Evolutionary conservation across 371 early-diverging fungal species (phyloP), one percentile per base, ranked within the genome.

Genomic region (Thermomucor indicae-seudaticae): DNA sequence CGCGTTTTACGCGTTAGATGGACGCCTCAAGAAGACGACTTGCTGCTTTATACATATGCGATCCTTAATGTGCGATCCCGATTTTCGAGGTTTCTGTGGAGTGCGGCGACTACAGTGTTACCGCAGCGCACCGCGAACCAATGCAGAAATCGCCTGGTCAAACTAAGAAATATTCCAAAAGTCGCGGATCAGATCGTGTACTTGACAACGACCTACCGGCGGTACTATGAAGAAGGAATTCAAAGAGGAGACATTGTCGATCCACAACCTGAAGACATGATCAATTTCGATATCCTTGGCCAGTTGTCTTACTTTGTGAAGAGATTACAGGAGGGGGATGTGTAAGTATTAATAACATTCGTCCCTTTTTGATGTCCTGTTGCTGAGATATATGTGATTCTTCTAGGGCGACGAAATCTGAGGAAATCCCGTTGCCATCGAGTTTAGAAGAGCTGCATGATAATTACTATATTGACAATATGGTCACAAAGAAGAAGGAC

Each of bases 1-100:
- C 41, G 49, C 40, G 28, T 19, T 27, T 16, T n/a, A 0, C 51
- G 51, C 10, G 19, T 4, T 4, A 10, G 14, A 0, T 84, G 81
- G 80, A 58, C 60, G 4, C 29, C 42, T 1, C 58, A 73, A 11
- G 80, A 81, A 34, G 82, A 82, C 41, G 77, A 80, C 1, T n/a
- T 72, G 0, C 46, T 84, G 11, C 31, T 79, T 11, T 62, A 67
- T 38, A 47, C 57, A 12, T 65, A 67, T 46, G 64, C 51, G 12
- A 68, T 80, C 24, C 19, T 78, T 3, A 47, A 51, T 37, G 12
- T 35, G 24, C 64, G 67, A 19, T 32, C 41, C 6, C 28, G 32
- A 14, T 6, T 6, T 4, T 19, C 27, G 23, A 52, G 67, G n/a
- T 65, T 79, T 28, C 30, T 50, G 2, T 84, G 82, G 80, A 27